These are phyloP conservation scores for Conringia planisiliqua DNA, from an alignment of 345 rosid genomes.

Conservation along the genomic window DNA sequence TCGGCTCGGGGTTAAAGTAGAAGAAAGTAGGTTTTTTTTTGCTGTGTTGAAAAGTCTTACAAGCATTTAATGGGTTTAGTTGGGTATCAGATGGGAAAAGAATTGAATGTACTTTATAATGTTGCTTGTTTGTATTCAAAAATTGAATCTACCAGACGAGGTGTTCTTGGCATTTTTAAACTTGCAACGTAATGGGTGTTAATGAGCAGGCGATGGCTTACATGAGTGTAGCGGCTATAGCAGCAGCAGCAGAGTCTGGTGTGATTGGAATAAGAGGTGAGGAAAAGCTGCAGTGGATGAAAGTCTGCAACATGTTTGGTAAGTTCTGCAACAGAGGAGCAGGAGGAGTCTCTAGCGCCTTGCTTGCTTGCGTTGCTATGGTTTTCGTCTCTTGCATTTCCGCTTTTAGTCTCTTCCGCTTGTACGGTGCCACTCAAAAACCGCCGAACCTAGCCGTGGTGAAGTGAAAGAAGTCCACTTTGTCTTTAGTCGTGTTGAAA, in stretches of 20 bases:
- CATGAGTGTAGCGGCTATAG: constrained; percentile 64
- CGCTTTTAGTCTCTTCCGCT: constrained; percentile 77
- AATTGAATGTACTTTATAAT: constrained; percentile 6
- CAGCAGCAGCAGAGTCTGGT: constrained; percentile 71
- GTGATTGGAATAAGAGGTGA: constrained; percentile 69
- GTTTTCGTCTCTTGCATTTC: constrained; percentile 64
- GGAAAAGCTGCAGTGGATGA: constrained; percentile 82
- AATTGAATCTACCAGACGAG: constrained; percentile 1
- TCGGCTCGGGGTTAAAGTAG: neutral
- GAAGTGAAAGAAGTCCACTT: neutral
- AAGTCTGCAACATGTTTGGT: constrained; percentile 68
- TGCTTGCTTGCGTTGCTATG: constrained; percentile 52
- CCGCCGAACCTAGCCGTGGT: constrained; percentile 7
- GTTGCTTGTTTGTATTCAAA: constrained; percentile 4
- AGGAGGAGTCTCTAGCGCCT: constrained; percentile 53
- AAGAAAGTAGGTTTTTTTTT: constrained; percentile 4
- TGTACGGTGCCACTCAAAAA: constrained; percentile 50
- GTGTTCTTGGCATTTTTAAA: neutral
- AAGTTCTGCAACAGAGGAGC: constrained; percentile 75
- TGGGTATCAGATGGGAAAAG: neutral
- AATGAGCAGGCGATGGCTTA: constrained; percentile 71
- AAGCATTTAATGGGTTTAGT: constrained; percentile 20
- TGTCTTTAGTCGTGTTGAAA: neutral
- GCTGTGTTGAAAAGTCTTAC: constrained; percentile 9
- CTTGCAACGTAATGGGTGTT: neutral